Evolutionary conservation across 192 early-diverging fungal species (phyloP), one percentile per base, ranked within the genome.

Genomic region (Backusella morwellensis): DNA sequence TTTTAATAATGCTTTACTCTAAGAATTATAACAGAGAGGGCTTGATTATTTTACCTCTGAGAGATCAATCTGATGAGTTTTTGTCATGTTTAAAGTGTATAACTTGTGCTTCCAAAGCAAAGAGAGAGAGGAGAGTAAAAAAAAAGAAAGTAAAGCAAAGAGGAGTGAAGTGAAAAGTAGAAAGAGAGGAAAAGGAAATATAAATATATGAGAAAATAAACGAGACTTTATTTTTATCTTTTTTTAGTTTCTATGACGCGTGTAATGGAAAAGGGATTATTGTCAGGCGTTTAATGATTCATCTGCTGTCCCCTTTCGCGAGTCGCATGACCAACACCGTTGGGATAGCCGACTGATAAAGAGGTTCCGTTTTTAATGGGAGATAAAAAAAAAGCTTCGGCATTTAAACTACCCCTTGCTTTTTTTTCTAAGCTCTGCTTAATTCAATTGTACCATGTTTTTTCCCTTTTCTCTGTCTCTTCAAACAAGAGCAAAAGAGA

Each of bases 221-320:
- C 21, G 15, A 32, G 44, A 72, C 42, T 72, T 47, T 72, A 50
- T 68, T 68, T 68, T 68, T 35, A 35, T 50, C 70, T 50, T 42
- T 32, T 72, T 72, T 72, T 72, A 41, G 42, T 42, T 50, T 50
- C 56, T 63, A 72, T 50, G 70, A 72, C 70, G 70, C 70, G 70
- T 72, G 70, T 19, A 72, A 72, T 68, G 67, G 67, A 68, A 68
- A 68, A 68, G 67, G 67, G 29, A 68, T 70, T 38, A 70, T 70
- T 70, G 68, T 70, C 68, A 70, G 68, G 68, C 68, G 68, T 70
- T 70, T 41, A 70, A 70, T 70, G 35, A 70, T 70, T 70, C 68
- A 70, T 70, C 66, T 70, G 68, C 68, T 70, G 68, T 38, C 35
- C 35, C 38, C 35, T 70, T 40, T 70, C 35, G n/a, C n/a, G 21